phyloP scores from a whole-genome alignment of 768 basidiomycete genomes.

The Austroboletus festivus region DNA sequence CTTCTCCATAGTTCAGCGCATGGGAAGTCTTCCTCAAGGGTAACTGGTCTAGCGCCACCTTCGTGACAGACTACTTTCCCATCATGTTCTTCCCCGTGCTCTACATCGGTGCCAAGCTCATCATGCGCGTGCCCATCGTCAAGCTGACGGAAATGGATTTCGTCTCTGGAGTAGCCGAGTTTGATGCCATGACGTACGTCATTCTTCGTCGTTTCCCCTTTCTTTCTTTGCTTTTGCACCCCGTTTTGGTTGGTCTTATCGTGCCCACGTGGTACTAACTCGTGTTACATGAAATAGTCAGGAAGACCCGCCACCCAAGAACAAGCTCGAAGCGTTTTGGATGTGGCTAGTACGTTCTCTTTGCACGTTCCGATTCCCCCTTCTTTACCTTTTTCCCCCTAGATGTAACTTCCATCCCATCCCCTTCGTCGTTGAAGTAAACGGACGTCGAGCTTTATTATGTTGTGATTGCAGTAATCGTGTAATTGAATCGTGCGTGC shows the following conservation, averaged over 20 bases:
- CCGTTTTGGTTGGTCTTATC: background rate
- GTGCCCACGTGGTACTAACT: too few species aligned
- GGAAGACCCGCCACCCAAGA: constrained; percentile 29
- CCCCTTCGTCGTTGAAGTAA: too few species aligned
- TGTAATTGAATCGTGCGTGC: too few species aligned
- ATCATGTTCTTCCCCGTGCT: constrained; percentile 45
- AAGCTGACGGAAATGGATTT: constrained; percentile 28
- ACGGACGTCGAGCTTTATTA: too few species aligned
- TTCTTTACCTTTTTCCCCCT: background rate
- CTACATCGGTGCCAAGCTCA: constrained; percentile 31
- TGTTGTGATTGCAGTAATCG: too few species aligned
- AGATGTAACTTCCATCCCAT: constrained; percentile 11
- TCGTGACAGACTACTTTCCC: constrained; percentile 43
- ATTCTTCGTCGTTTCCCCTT: background rate
- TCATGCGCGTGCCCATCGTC: constrained; percentile 9
- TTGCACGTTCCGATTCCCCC: background rate
- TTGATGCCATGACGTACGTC: constrained; percentile 28
- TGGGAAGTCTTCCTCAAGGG: constrained; percentile 42
- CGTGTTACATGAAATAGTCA: constrained; percentile 15
- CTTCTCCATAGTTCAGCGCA: constrained; percentile 33
- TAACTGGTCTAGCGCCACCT: constrained; percentile 36
- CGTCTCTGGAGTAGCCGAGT: constrained; percentile 21
- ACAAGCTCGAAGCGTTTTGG: constrained; percentile 26
- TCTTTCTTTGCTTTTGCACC: background rate
- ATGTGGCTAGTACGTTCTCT: constrained; percentile 28